Evolutionary conservation across 106 monocot species (phyloP), one percentile per base, ranked within the genome.

Genomic region (Narthecium ossifragum): DNA sequence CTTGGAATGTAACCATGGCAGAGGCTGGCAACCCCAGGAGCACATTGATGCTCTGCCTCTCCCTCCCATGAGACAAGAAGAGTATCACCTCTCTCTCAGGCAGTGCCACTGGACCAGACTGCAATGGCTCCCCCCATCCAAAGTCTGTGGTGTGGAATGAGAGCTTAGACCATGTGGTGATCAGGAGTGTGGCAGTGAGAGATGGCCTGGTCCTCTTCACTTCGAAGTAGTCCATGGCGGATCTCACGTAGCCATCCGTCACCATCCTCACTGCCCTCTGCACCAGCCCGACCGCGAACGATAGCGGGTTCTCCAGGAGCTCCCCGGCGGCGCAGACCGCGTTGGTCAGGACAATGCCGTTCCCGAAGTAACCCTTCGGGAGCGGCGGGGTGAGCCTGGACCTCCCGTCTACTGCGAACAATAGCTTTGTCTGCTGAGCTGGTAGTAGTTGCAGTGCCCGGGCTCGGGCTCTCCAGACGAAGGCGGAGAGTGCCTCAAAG

Each of bases 51-150:
- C 80, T 83, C 82, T 45, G 77, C 71, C 80, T 82, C 77, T 83
- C 93, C 70, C 75, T 73, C 39, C 90, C 90, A 23, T 94, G 77
- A 3, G 85, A 77, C 31, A 89, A 58, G 59, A 94, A 94, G 56
- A 89, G 64, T 1, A 80, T 64, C 55, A 94, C 89, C 78, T 89
- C 89, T 55, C 80, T 94, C 64, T 89, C 86, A 24, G 93, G 93
- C 37, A 89, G 65, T 2, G 72, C 53, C 59, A 94, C 85, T 3
- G 93, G 93, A 21, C 93, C 89, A 0, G 85, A 77, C 69, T 72
- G 73, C 15, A 51, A 45, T 18, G 93, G 82, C 72, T 72, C 66
- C 0, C 89, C 89, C 93, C 93, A 94, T 28, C 93, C 93, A 59
- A 94, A 94, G 60, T 94, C 85, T 0, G 85, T 69, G 24, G 62